Evolutionary conservation across 2,329 filamentous ascomycete genomes (phyloP).

Genomic region (Penicillium sp.): DNA sequence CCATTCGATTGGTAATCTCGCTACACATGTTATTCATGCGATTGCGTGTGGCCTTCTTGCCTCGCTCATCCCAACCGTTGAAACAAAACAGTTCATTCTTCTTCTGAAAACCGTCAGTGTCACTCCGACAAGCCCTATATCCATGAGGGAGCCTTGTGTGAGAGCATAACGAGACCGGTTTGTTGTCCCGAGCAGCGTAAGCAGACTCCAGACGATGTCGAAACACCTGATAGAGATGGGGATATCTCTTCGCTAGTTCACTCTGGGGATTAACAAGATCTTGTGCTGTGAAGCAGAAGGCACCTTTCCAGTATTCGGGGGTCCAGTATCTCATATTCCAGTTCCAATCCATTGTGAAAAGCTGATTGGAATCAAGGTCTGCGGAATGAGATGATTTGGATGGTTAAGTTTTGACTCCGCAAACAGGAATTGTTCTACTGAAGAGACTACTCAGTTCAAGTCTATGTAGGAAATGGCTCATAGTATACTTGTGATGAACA

Average conservation of each 20-base stretch:
- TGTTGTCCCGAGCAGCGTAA: constrained; percentile 10
- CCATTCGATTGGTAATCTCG: constrained; percentile 12
- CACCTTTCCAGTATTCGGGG: constrained; percentile 5
- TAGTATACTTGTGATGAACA: neutral
- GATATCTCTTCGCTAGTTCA: constrained; percentile 15
- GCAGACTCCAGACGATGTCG: constrained; percentile 17
- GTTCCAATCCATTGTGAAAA: neutral
- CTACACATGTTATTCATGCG: constrained; percentile 13
- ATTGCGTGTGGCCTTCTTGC: neutral
- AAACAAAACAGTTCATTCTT: constrained; percentile 5
- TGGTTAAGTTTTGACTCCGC: neutral
- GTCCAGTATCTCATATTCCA: neutral
- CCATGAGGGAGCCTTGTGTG: constrained; percentile 10
- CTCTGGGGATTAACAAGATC: constrained; percentile 21
- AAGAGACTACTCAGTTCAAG: neutral
- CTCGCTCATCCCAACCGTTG: constrained; percentile 5
- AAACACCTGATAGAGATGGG: constrained; percentile 23
- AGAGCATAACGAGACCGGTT: constrained; percentile 22
- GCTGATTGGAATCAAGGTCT: neutral
- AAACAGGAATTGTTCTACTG: no score
- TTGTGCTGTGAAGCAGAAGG: constrained; percentile 9
- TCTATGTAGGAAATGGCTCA: neutral
- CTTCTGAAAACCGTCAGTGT: constrained; percentile 13
- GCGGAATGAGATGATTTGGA: neutral
- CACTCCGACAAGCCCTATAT: constrained; percentile 13